Conservation (phyloP, 2,329 filamentous ascomycete genomes). For the Neonectria hederae region DNA sequence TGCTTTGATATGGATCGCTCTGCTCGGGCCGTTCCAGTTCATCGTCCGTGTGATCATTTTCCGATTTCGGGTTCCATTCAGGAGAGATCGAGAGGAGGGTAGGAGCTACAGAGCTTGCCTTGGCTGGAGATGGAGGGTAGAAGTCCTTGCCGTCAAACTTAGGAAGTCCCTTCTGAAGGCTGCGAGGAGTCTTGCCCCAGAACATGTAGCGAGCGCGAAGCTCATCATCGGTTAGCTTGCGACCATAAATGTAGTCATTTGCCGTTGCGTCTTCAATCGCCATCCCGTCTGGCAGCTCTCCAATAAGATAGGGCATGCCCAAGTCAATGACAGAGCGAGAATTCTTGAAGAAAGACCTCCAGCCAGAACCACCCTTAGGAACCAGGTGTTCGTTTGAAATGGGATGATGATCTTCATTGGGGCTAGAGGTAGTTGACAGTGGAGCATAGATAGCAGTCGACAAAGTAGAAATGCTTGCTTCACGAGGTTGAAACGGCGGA, state of each 20-base stretch:
- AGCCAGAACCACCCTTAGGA: conserved; percentile 30
- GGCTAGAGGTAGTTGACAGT: conserved; percentile 8
- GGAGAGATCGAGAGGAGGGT: conserved; percentile 3
- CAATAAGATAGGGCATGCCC: conserved; percentile 63
- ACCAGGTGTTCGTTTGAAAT: conserved; percentile 16
- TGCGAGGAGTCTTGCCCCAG: conserved; percentile 65
- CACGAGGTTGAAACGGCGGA: conserved; percentile 59
- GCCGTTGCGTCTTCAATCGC: conserved; percentile 53
- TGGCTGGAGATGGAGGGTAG: conserved; percentile 65
- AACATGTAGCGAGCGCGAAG: conserved; percentile 67
- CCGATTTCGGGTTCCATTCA: not conserved
- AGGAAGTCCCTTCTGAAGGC: conserved; percentile 62
- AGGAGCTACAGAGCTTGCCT: conserved; percentile 41
- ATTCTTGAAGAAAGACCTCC: conserved; percentile 36
- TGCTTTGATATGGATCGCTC: conserved; percentile 31
- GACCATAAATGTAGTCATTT: conserved; percentile 63
- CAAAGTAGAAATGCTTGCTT: conserved; percentile 28
- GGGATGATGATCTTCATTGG: not conserved
- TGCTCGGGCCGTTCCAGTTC: conserved; percentile 10
- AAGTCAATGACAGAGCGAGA: conserved; percentile 23
- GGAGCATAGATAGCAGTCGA: conserved; percentile 22
- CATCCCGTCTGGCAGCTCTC: conserved; percentile 57
- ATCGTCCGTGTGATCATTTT: not conserved
- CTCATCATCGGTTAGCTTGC: conserved; percentile 68
- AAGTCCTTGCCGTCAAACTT: conserved; percentile 74